Evolutionary conservation across 2,329 filamentous ascomycete species (phyloP).

Genomic region (Exophiala spinifera): DNA sequence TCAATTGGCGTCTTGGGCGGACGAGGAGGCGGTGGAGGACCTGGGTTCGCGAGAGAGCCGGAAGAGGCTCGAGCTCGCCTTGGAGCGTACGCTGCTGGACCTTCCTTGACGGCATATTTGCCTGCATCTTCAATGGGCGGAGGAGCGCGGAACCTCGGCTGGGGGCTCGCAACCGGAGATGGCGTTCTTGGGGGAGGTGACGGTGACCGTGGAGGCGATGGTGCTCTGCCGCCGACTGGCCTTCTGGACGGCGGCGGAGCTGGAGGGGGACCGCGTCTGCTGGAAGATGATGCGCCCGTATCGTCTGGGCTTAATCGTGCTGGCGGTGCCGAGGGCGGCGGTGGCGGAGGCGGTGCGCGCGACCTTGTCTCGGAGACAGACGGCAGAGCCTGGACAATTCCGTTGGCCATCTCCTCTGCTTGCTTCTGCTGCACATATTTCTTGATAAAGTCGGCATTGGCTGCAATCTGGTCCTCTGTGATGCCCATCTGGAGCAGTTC

Average conservation of each 20-base stretch:
- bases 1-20: slow-evolving; percentile 70
- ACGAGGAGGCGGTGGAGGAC: slow-evolving; percentile 65
- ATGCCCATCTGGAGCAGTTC: slow-evolving; percentile 64
- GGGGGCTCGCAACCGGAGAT: slow-evolving; percentile 62
- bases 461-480: slow-evolving; percentile 64
- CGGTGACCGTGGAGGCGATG: slow-evolving; percentile 49
- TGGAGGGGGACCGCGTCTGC: slow-evolving; percentile 58
- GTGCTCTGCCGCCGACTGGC: slow-evolving; percentile 42
- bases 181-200: slow-evolving; percentile 65
- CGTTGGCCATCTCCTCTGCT: slow-evolving; percentile 42
- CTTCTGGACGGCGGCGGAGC: slow-evolving; percentile 55
- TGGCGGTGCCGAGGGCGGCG: slow-evolving; percentile 52
- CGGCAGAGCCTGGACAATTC: slow-evolving; percentile 39
- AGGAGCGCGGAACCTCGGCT: slow-evolving; percentile 74
- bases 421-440: slow-evolving; percentile 64
- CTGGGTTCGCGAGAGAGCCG: slow-evolving; percentile 49
- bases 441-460: slow-evolving; percentile 67
- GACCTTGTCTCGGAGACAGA: slow-evolving; percentile 34
- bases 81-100: slow-evolving; percentile 44
- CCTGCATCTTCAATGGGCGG: slow-evolving; percentile 88
- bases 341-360: slow-evolving; percentile 53
- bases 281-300: slow-evolving; percentile 51
- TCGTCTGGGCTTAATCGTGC: slow-evolving; percentile 58
- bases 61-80: slow-evolving; percentile 51
- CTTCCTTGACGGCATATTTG: slow-evolving; percentile 65